phyloP scores from a whole-genome alignment of 768 basidiomycete genomes.

The Rhodotorula taiwanensis region DNA sequence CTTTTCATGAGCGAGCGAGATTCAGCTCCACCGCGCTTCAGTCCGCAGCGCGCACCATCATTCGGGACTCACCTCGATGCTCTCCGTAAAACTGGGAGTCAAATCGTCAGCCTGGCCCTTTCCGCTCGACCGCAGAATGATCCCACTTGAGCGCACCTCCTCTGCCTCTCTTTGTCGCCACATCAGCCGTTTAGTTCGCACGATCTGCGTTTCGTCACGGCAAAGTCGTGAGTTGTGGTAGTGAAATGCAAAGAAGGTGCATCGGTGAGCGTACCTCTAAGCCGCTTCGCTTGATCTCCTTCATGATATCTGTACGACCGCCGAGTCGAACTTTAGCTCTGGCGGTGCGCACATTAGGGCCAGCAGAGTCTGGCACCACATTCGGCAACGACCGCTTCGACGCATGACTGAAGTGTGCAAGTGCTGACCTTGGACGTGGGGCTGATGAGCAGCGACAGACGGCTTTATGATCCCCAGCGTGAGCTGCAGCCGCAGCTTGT shows the following conservation, averaged over 20 bases:
- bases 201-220: constrained; percentile 23
- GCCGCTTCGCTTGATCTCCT: constrained; percentile 25
- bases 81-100: constrained; percentile 35
- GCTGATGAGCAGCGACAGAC: constrained; percentile 30
- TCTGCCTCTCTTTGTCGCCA: constrained; percentile 34
- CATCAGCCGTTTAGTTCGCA: constrained; percentile 32
- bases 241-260: not conserved
- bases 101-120: too few relatives aligned
- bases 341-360: not conserved
- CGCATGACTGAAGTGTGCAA: not conserved
- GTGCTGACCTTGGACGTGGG: constrained; percentile 29
- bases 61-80: constrained; percentile 26
- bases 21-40: accelerated
- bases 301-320: constrained; percentile 24
- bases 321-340: not conserved
- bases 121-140: not conserved
- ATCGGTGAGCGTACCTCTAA: constrained; percentile 12
- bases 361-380: not conserved
- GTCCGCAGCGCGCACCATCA: too few relatives aligned
- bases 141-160: constrained; percentile 6
- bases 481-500: constrained; percentile 20
- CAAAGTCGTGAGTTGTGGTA: too few relatives aligned
- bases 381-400: too few relatives aligned
- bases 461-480: constrained; percentile 40
- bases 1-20: not conserved